These are phyloP conservation scores for Sclerotinia nivalis DNA, from an alignment of 2,329 filamentous ascomycete species.

Conservation along the genomic window DNA sequence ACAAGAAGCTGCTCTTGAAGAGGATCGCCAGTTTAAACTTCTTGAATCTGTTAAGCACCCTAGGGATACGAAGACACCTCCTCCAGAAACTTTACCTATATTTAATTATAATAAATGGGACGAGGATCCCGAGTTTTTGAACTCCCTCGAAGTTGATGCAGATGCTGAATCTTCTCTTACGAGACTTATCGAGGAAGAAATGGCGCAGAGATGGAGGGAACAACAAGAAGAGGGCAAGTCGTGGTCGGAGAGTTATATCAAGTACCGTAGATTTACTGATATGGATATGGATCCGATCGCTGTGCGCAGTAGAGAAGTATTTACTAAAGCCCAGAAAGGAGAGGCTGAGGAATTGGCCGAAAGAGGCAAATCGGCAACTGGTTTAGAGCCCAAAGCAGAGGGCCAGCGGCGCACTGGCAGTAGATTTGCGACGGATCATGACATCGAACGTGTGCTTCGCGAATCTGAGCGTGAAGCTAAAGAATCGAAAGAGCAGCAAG, in stretches of 20 bases:
- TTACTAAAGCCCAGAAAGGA: slow-evolving; percentile 34
- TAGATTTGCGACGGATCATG: slow-evolving; percentile 69
- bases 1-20: slow-evolving; percentile 24
- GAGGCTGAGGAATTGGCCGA: slow-evolving; percentile 36
- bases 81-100: slow-evolving; percentile 35
- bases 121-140: slow-evolving; percentile 35
- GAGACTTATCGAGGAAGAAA: slow-evolving; percentile 27
- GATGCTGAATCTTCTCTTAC: slow-evolving; percentile 29
- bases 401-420: slow-evolving; percentile 51
- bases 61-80: slow-evolving; percentile 39
- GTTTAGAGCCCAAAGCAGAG: slow-evolving; percentile 59
- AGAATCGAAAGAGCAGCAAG: slow-evolving; percentile 67
- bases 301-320: slow-evolving; percentile 37
- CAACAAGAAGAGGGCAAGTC: slow-evolving; percentile 33
- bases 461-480: slow-evolving; percentile 71
- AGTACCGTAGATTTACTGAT: slow-evolving; percentile 39
- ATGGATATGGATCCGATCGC: slow-evolving; percentile 37
- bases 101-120: slow-evolving; percentile 32
- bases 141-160: slow-evolving; percentile 30
- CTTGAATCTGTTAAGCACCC: slow-evolving; percentile 30
- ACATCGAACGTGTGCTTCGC: slow-evolving; percentile 70
- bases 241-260: slow-evolving; percentile 36
- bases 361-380: slow-evolving; percentile 36
- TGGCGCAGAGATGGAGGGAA: slow-evolving; percentile 28
- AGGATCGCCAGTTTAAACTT: slow-evolving; percentile 21